Conservation (phyloP, 305 asterid genomes). For the Rubia peregrina region DNA sequence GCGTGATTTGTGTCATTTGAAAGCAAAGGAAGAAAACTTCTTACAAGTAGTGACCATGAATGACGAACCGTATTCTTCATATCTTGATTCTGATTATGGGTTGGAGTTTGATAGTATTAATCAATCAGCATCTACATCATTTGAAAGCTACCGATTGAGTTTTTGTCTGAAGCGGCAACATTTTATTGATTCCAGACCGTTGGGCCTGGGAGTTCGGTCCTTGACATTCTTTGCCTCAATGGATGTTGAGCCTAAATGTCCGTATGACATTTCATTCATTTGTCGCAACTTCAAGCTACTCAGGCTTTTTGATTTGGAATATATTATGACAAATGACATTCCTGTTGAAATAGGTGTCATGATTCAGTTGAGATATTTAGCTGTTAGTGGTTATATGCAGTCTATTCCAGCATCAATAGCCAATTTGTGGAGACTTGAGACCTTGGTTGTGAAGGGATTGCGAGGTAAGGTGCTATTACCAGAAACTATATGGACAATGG, state of each 20-base stretch:
- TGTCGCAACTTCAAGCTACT: slow-evolving; percentile 20
- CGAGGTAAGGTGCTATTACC: slow-evolving; percentile 14
- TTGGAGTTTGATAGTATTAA: not conserved
- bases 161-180: slow-evolving; percentile 12
- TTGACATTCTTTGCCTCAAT: slow-evolving; percentile 18
- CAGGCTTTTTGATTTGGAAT: slow-evolving; percentile 21
- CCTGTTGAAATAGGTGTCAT: slow-evolving; percentile 13
- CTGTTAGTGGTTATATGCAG: slow-evolving; percentile 13
- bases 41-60: slow-evolving; percentile 1
- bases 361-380: slow-evolving; percentile 22
- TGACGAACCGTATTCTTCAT: not conserved
- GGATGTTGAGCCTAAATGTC: slow-evolving; percentile 12
- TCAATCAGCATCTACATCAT: not conserved
- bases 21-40: slow-evolving; percentile 20
- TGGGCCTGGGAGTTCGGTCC: slow-evolving; percentile 14
- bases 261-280: slow-evolving; percentile 21
- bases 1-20: slow-evolving; percentile 17
- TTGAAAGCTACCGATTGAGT: slow-evolving; percentile 13
- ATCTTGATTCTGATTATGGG: not conserved
- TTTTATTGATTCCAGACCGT: slow-evolving; percentile 15
- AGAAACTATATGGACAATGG: slow-evolving; percentile 8
- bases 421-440: slow-evolving; percentile 22
- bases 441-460: slow-evolving; percentile 19
- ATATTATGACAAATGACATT: slow-evolving; percentile 19
- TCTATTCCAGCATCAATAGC: slow-evolving; percentile 19